A percentile compares a stretch with the other conserved stretches of the same genome.
Conservation (phyloP, 352 stramenopile genomes). For the Thalassiosira livingstoniorum region DNA sequence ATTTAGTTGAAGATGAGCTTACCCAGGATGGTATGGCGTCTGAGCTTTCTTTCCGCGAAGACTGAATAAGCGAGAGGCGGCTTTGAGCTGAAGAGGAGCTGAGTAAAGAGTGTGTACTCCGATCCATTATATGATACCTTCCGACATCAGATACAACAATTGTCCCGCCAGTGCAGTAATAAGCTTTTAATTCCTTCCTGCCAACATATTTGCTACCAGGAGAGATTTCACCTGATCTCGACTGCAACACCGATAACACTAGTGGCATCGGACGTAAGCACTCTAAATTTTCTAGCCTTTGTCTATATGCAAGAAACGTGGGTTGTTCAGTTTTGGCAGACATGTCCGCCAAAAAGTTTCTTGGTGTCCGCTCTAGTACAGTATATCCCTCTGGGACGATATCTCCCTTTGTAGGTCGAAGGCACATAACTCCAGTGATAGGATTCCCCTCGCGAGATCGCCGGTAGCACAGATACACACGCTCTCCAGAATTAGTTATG, state of each 20-base stretch:
- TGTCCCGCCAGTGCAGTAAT: slow-evolving; percentile 83
- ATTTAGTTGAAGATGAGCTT: slow-evolving; percentile 46
- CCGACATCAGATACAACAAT: slow-evolving; percentile 77
- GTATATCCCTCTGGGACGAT: slow-evolving; percentile 86
- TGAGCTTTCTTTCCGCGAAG: slow-evolving; percentile 63
- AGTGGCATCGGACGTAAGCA: slow-evolving; percentile 78
- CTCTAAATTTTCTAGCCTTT: slow-evolving; percentile 87
- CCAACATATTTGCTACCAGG: neutral
- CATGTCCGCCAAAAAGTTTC: slow-evolving; percentile 84
- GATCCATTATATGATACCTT: slow-evolving; percentile 85
- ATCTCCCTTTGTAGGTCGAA: slow-evolving; percentile 82
- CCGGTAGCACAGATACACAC: slow-evolving; percentile 87
- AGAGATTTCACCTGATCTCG: slow-evolving; percentile 33
- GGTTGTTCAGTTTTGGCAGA: slow-evolving; percentile 66
- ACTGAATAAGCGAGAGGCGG: slow-evolving; percentile 78
- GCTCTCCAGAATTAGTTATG: slow-evolving; percentile 70
- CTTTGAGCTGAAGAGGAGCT: slow-evolving; percentile 80
- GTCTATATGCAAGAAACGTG: slow-evolving; percentile 87
- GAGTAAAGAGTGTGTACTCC: slow-evolving; percentile 83
- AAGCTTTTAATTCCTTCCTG: slow-evolving; percentile 72
- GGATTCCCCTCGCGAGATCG: slow-evolving; percentile 87
- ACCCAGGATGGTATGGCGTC: slow-evolving; percentile 58
- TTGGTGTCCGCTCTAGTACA: slow-evolving; percentile 85
- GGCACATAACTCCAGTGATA: slow-evolving; percentile 82
- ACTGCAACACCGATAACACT: slow-evolving; percentile 71